Evolutionary conservation across 345 rosid genomes (phyloP), one percentile per base, ranked within the genome.

Genomic region (Eucalyptus globulus): DNA sequence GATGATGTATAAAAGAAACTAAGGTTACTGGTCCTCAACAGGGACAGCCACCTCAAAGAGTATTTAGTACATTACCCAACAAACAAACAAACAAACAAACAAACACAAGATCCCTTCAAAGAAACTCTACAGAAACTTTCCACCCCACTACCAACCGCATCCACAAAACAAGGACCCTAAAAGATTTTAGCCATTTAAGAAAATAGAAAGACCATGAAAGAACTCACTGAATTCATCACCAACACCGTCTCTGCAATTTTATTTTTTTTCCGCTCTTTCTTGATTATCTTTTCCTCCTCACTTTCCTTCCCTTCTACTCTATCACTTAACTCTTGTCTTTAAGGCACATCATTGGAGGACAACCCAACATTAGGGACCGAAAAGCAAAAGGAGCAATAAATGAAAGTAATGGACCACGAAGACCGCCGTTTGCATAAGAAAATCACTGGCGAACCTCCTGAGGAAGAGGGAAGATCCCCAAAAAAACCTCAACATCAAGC

Each of bases 131-230:
- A 90, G 89, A 94, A 96, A 93, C 97, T 88, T 95, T 95, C 95
- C 90, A 96, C 99, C 96, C 98, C 95, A 95, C 95, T 92, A 97
- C 96, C 99, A 95, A 97, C 96, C 96, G 89, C 67, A 93, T 69
- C 89, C 90, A 87, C 91, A 62, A 86, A 49, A 60, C 88, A 65
- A 86, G 86, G 26, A 29, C 50, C 67, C 31, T 49, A 47, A 49
- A 69, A 87, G 88, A 62, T 65, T 51, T 34, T 67, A 51, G 72
- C 51, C 37, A 49, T 49, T 14, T 65, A 65, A 45, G 72, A 87
- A 45, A 14, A 69, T 15, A 49, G 85, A 76, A 40, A 76, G 7
- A 76, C 29, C 85, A 76, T 21, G 85, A 40, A 86, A 47, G 31
- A 86, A 86, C 53, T 86, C 34, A 49, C 53, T 15, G 51, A 86